These are phyloP conservation scores for Floccularia luteovirens DNA, from an alignment of 768 basidiomycete species.

Conservation along the genomic window DNA sequence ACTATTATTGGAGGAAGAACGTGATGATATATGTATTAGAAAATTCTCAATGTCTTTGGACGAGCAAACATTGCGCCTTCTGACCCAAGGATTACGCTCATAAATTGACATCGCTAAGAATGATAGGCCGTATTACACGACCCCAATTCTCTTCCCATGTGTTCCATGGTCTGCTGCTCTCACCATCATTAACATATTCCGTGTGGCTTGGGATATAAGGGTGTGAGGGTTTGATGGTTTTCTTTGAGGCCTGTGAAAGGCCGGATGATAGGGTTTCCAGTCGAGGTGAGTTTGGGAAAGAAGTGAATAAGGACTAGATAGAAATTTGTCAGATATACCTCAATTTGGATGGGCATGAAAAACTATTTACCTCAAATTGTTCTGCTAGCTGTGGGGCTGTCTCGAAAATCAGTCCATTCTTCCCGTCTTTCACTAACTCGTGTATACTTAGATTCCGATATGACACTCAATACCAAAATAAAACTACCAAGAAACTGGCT, in stretches of 20 bases:
- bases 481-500: too few species aligned
- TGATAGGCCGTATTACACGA: constrained; percentile 52
- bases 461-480: not conserved
- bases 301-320: constrained; percentile 43
- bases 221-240: constrained; percentile 13
- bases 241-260: constrained; percentile 25
- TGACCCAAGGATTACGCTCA: too few species aligned
- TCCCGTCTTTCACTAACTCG: constrained; percentile 80
- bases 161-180: constrained; percentile 47
- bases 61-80: too few species aligned
- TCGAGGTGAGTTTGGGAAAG: constrained; percentile 50
- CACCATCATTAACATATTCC: constrained; percentile 13
- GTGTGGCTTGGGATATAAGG: constrained; percentile 12
- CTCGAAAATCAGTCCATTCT: constrained; percentile 79
- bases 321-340: not conserved
- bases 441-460: constrained; percentile 43
- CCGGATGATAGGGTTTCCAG: constrained; percentile 46
- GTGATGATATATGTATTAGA: too few species aligned
- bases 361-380: constrained; percentile 56
- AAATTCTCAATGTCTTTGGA: too few species aligned
- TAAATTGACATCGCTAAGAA: constrained; percentile 29
- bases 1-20: too few species aligned
- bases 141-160: constrained; percentile 89
- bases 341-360: constrained; percentile 2
- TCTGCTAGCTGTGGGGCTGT: constrained; percentile 58